phyloP scores from a whole-genome alignment of 257 asterid species.

The Hygrophila difformis region DNA sequence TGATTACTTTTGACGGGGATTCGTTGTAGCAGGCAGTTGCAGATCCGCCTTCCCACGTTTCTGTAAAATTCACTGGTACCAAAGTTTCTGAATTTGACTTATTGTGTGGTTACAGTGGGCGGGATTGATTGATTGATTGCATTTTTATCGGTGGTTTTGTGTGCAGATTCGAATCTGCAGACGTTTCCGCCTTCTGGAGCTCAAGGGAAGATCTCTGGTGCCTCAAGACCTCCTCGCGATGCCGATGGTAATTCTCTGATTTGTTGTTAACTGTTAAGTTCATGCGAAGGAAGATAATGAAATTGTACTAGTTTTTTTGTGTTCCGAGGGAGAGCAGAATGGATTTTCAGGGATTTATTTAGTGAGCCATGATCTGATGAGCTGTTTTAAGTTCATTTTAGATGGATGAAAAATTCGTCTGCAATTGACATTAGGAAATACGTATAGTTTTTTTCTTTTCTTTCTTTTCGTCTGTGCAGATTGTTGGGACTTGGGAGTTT shows the following conservation, averaged over 20 bases:
- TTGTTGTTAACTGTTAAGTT: too few species aligned
- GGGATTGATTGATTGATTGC: conserved; percentile 2
- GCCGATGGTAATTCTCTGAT: conserved; percentile 60
- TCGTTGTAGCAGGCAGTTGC: conserved; percentile 49
- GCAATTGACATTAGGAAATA: too few species aligned
- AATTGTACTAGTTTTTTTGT: conserved; percentile 4
- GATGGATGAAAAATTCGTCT: too few species aligned
- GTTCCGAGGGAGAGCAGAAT: conserved; percentile 9
- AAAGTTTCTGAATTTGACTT: too few species aligned
- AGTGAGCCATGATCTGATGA: too few species aligned
- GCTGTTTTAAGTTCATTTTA: too few species aligned
- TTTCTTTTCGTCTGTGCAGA: too few species aligned
- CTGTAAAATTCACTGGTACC: conserved; percentile 77
- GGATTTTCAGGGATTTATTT: conserved; percentile 8
- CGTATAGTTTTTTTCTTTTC: too few species aligned
- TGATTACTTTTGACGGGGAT: conserved; percentile 9
- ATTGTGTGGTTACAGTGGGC: too few species aligned
- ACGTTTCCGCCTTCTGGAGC: conserved; percentile 80
- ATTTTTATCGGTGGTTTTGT: conserved; percentile 14
- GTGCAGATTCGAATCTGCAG: conserved; percentile 84
- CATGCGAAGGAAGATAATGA: not conserved
- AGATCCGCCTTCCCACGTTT: conserved; percentile 62
- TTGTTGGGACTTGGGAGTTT: too few species aligned
- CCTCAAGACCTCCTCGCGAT: conserved; percentile 90
- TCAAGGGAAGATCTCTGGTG: conserved; percentile 83